Evolutionary conservation across 2,329 filamentous ascomycete genomes (phyloP).

Genomic region (Monilinia fructigena): DNA sequence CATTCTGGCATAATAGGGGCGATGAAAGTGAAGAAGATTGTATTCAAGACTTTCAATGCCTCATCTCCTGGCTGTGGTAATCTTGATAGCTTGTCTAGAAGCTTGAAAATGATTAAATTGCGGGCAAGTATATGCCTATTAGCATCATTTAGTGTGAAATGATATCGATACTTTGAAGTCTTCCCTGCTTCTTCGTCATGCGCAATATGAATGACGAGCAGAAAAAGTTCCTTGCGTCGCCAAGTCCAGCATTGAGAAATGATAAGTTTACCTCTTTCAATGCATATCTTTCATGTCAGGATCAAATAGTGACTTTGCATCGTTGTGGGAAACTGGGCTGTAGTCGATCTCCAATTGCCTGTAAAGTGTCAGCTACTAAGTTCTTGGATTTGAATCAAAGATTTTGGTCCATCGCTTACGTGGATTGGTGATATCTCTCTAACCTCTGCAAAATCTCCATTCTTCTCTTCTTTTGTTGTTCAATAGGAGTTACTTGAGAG

Average conservation of each 20-base stretch:
- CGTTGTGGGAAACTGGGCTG: not conserved
- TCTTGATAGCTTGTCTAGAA: not conserved
- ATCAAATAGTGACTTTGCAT: slow-evolving; percentile 1
- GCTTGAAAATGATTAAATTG: not conserved
- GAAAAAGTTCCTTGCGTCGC: slow-evolving; percentile 3
- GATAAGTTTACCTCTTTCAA: not conserved
- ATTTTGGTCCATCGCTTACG: not conserved
- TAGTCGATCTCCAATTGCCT: not conserved
- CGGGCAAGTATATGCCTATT: not conserved
- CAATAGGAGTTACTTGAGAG: not conserved
- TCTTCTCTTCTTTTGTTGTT: not conserved
- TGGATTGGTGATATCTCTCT: not conserved
- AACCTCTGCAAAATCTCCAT: not conserved
- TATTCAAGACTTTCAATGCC: not conserved
- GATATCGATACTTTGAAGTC: not conserved
- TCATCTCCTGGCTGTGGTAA: not conserved
- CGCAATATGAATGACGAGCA: not conserved
- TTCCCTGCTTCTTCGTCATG: not conserved
- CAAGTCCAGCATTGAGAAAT: not conserved
- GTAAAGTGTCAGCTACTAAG: not conserved
- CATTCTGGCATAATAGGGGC: not conserved
- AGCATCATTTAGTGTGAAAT: slow-evolving; percentile 11
- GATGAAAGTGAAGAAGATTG: not conserved
- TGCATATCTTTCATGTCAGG: not conserved
- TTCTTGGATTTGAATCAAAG: not conserved